phyloP scores from a whole-genome alignment of 2,329 filamentous ascomycete genomes.

The Nannizziopsis barbatae region DNA sequence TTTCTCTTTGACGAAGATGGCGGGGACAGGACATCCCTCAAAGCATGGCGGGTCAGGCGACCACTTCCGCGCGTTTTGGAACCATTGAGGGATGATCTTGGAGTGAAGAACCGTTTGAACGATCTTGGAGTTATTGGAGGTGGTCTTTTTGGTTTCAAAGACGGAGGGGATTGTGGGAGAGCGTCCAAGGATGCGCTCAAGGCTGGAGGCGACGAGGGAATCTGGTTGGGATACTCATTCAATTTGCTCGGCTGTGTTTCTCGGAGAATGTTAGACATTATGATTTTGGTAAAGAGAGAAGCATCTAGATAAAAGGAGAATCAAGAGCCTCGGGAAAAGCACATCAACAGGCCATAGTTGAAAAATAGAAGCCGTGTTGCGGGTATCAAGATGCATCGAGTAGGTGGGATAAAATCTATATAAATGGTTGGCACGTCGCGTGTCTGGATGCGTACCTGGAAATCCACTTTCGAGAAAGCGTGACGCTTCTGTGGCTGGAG shows the following conservation, averaged over 20 bases:
- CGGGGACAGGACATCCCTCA: slow-evolving; percentile 34
- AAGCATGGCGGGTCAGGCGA: slow-evolving; percentile 35
- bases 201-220: slow-evolving; percentile 16
- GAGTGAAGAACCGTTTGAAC: slow-evolving; percentile 43
- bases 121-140: slow-evolving; percentile 42
- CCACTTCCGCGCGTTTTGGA: slow-evolving; percentile 26
- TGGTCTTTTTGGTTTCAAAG: slow-evolving; percentile 34
- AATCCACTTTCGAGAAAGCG: slow-evolving; percentile 9
- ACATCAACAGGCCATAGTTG: slow-evolving; percentile 1
- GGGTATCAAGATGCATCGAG: neutral
- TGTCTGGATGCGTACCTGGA: slow-evolving; percentile 1
- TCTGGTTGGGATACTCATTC: slow-evolving; percentile 9
- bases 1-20: slow-evolving; percentile 30
- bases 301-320: neutral
- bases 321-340: slow-evolving; percentile 1
- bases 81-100: slow-evolving; percentile 32
- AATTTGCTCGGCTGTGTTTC: slow-evolving; percentile 7
- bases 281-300: neutral
- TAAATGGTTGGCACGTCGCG: slow-evolving; percentile 3
- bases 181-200: slow-evolving; percentile 18
- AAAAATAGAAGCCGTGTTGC: neutral
- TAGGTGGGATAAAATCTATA: neutral
- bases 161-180: slow-evolving; percentile 34
- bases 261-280: slow-evolving; percentile 9
- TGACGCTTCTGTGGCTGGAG: slow-evolving; percentile 9